Percentiles rank a stretch among this genome's conserved stretches.
Evolutionary conservation across 306 rosid species (phyloP).

Genomic region (Alnus rubra): DNA sequence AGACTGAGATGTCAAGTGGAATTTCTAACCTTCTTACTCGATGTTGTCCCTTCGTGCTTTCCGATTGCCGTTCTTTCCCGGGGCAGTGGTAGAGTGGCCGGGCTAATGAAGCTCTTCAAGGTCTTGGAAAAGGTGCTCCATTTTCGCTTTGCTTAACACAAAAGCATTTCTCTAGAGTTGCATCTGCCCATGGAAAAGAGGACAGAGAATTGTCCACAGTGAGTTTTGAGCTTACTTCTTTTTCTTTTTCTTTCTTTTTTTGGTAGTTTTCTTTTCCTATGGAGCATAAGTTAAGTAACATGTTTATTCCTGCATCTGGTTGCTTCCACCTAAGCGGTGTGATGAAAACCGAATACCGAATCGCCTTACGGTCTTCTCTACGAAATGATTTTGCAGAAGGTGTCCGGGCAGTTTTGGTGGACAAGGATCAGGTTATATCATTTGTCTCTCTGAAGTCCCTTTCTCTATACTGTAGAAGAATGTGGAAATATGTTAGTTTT

Average conservation of each 20-base stretch:
- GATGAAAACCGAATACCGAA: slow-evolving; percentile 89
- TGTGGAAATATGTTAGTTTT: slow-evolving; percentile 2
- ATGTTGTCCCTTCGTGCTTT: background rate
- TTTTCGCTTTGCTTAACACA: slow-evolving; percentile 87
- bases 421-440: slow-evolving; percentile 86
- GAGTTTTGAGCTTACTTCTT: slow-evolving; percentile 28
- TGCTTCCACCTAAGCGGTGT: slow-evolving; percentile 66
- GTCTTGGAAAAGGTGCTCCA: slow-evolving; percentile 89
- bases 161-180: slow-evolving; percentile 73
- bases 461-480: slow-evolving; percentile 12
- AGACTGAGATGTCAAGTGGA: slow-evolving; percentile 11
- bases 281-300: background rate
- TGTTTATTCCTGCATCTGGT: slow-evolving; percentile 20
- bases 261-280: background rate
- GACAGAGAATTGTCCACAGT: slow-evolving; percentile 66
- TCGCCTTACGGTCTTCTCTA: slow-evolving; percentile 82
- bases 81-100: slow-evolving; percentile 77
- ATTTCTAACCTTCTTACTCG: background rate
- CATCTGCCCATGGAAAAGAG: slow-evolving; percentile 60
- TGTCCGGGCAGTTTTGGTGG: slow-evolving; percentile 92
- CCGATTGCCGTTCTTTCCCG: slow-evolving; percentile 25
- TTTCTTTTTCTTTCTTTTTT: background rate
- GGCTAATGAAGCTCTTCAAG: slow-evolving; percentile 96
- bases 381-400: slow-evolving; percentile 90
- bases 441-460: slow-evolving; percentile 20